Conservation (phyloP, 2,329 filamentous ascomycete species). For the Coccinonectria pachysandricola region DNA sequence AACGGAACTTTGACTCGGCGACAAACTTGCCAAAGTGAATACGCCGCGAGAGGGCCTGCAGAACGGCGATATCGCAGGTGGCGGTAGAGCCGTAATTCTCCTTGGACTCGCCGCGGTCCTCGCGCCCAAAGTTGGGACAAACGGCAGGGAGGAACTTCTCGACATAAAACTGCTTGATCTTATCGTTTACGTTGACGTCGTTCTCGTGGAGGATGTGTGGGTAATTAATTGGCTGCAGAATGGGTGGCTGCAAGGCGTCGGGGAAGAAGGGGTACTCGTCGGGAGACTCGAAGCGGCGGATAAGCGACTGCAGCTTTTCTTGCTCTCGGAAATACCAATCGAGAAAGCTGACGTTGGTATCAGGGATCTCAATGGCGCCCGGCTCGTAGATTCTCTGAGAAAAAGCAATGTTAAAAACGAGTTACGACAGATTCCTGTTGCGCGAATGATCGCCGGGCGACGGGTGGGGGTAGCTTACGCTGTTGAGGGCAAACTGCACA, state of each 20-base stretch:
- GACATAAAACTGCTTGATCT: constrained; percentile 80
- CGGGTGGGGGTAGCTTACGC: constrained; percentile 19
- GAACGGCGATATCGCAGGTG: constrained; percentile 78
- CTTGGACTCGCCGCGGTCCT: constrained; percentile 71
- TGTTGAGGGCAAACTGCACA: constrained; percentile 92
- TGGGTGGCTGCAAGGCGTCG: constrained; percentile 62
- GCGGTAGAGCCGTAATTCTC: constrained; percentile 95
- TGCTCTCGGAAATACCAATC: constrained; percentile 91
- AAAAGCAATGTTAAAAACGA: no score
- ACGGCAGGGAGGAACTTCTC: constrained; percentile 72
- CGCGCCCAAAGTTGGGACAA: constrained; percentile 66
- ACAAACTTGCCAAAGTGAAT: constrained; percentile 99
- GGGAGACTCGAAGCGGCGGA: constrained; percentile 89
- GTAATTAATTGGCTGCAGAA: constrained; percentile 82
- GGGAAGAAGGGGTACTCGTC: constrained; percentile 99
- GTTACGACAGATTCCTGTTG: no score
- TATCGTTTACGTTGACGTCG: constrained; percentile 78
- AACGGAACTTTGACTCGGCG: constrained; percentile 86
- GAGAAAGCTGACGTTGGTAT: constrained; percentile 66
- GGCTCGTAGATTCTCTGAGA: constrained; percentile 70
- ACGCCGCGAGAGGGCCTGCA: constrained; percentile 80
- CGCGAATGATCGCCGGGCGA: no score
- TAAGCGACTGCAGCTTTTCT: constrained; percentile 81
- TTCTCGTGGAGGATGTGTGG: constrained; percentile 81
- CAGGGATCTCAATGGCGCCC: constrained; percentile 69